Evolutionary conservation across 2,329 filamentous ascomycete genomes (phyloP), one percentile per base, ranked within the genome.

Genomic region (Aureobasidium subglaciale): DNA sequence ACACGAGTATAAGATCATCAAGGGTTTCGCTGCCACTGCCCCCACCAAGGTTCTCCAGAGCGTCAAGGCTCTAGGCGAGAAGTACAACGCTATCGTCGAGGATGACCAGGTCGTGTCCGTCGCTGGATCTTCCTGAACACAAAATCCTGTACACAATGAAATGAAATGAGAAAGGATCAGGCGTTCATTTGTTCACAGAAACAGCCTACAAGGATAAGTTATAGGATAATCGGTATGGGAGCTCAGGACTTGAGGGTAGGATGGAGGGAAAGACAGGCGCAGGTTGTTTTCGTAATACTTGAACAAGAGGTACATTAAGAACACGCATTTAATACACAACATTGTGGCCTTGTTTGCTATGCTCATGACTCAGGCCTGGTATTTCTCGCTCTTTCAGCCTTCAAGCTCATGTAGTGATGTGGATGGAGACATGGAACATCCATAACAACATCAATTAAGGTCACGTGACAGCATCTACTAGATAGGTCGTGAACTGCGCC

Each of bases 1-100:
- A 20, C 89, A 95, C 73, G 64, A 66, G 43, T 68, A 69, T 59
- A 54, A 54, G 20, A 61, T 68, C 8, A 67, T 70, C 61, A 64
- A 63, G 54, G 67, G 58, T 35, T 66, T 65, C 45, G 62, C 63
- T 10, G 63, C 86, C 50, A 83, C 86, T 60, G 85, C 86, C 30
- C 84, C 89, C 1, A 81, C 82, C 57, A 82, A 83, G 63, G 79
- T 84, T 18, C 76, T 95, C 56, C 78, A 88, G 58, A 78, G 77
- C 5, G 80, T 96, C 27, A 80, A 85, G 62, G 74, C 81, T 1
- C 76, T 81, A 72, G 74, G 75, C 55, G 68, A 79, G 58, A 85
- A 84, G 70, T 48, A 56, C 35, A 74, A 81, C 50, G 82, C 84
- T 1, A 69, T 78, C 27, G 82, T 96, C 60, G 90, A 96, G 71